phyloP scores from a whole-genome alignment of 257 asterid genomes.

The Prunella vulgaris region DNA sequence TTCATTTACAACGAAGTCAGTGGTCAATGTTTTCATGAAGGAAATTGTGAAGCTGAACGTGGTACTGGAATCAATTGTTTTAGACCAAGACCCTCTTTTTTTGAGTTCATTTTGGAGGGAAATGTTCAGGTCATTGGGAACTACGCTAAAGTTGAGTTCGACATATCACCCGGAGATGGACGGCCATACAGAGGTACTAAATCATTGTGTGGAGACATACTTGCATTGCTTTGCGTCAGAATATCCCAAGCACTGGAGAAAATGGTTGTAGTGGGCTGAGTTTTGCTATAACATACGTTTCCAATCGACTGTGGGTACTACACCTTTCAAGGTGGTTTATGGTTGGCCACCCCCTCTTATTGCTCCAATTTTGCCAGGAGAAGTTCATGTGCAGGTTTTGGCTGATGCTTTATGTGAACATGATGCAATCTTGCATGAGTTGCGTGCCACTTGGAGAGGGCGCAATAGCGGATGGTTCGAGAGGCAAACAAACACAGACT shows the following conservation, averaged over 20 bases:
- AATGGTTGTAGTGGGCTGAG: not conserved
- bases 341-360: not conserved
- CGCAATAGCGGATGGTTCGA: not conserved
- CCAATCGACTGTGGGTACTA: not conserved
- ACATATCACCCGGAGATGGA: not conserved
- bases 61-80: too few species aligned
- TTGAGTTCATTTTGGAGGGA: too few species aligned
- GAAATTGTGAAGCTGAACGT: too few species aligned
- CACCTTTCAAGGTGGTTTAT: not conserved
- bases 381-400: too few species aligned
- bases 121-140: not conserved
- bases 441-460: not conserved
- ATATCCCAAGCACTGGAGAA: not conserved
- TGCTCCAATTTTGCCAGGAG: too few species aligned
- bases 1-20: too few species aligned
- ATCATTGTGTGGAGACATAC: not conserved
- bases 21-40: too few species aligned
- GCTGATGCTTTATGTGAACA: too few species aligned
- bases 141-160: not conserved
- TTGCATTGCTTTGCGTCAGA: not conserved
- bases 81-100: not conserved
- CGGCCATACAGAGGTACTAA: not conserved
- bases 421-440: not conserved
- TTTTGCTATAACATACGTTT: not conserved
- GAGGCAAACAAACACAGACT: not conserved